Evolutionary conservation across 306 rosid genomes (phyloP), one percentile per base, ranked within the genome.

Genomic region (Citrullus mucosospermus): DNA sequence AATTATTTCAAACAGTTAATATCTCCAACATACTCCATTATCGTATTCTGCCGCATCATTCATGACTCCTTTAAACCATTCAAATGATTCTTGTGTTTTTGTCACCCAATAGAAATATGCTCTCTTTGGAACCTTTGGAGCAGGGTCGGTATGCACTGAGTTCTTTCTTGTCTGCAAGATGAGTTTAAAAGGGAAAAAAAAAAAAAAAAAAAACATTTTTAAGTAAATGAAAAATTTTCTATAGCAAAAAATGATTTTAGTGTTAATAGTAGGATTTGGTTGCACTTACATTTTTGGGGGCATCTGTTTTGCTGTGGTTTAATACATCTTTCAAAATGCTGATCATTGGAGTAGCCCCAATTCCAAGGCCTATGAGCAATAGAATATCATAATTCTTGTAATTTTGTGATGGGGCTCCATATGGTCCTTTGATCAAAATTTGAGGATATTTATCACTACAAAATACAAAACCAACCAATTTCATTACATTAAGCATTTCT

Each of bases 321-420:
- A 86, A 82, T 36, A 88, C 75, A 82, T 88, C 89, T 75, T 84
- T 88, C 13, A 88, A 84, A 11, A 88, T 84, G 88, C 91, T 88
- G 6, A 88, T 77, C 91, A 88, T 88, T 17, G 91, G 91, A 13
- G 91, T 88, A 39, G 89, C 91, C 55, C 91, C 91, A 7, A 82
- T 79, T 18, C 91, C 91, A 8, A 88, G 85, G 53, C 91, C 91
- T 2, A 88, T 86, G n/a, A 88, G 86, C 78, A 88, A 54, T 3
- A 88, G 89, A 59, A 88, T 86, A 32, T 86, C 87, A 75, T 84
- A 88, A 20, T 86, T 81, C 75, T 84, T 86, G 85, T 88, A 88
- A 85, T 88, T 85, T 79, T 88, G 91, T 46, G 91, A 84, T 1
- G 88, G 88, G 0, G 91, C 89, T 56, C 91, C 91, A 32, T 82